Evolutionary conservation across 2,329 filamentous ascomycete species (phyloP), one percentile per base, ranked within the genome.

Genomic region (Piedraia hortae): DNA sequence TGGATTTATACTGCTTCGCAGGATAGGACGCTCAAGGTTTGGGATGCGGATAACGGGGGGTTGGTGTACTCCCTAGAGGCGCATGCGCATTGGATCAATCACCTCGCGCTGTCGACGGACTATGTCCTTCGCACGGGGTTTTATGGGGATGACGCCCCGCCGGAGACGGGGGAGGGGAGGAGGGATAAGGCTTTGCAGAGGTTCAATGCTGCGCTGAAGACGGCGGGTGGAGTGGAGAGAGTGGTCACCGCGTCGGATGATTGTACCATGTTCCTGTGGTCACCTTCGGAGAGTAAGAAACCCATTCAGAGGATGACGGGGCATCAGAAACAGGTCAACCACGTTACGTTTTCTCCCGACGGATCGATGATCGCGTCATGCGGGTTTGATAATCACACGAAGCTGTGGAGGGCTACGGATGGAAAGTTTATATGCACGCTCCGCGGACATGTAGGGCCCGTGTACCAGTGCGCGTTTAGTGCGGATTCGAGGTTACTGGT

Each of bases 221-320:
- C 26, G 7, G 35, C 38, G 4, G 34, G 33, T 7, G 55, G 89
- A 11, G 64, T 72, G 1, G 85, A 97, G 50, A 62, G 74, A 13
- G 50, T 93, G 3, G 73, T 89, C 3, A 88, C 78, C 5, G 85
- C 82, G 2, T 82, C 71, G 32, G 85, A 93, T 40, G 85, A 97
- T 44, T 89, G 80, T 44, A 90, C 80, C 4, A 82, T 97, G 60
- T 90, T 78, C 42, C 58, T 97, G 5, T 97, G 82, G 82, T 74
- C 88, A 28, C 80, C 80, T 0, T 56, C 66, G 6, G 56, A 54
- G 19, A 67, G 69, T 3, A 73, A 56, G 5, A 91, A 93, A 43
- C 80, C 82, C 1, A 53, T 93, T 3, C 71, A 74, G n/a, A 59
- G 78, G 15, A 60, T 93, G 48, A 48, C 77, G n/a, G 85, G 85